phyloP scores from a whole-genome alignment of 352 stramenopile genomes.

The Pythium scleroteichum region DNA sequence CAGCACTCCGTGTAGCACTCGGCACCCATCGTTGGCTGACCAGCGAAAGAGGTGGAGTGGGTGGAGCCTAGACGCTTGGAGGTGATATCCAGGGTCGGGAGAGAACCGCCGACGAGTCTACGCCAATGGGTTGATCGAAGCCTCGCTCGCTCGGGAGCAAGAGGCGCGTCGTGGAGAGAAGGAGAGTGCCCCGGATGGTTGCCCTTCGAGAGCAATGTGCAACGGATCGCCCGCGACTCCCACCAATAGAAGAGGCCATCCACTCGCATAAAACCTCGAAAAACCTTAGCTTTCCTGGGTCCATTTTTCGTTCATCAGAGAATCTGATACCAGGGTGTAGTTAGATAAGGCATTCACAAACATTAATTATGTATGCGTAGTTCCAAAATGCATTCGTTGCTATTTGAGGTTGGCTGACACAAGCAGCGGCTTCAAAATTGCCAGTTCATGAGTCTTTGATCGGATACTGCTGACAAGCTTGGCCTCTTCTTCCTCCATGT shows the following conservation, averaged over 20 bases:
- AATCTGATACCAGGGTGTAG: background rate
- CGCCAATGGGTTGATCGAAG: background rate
- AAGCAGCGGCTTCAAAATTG: conserved; percentile 10
- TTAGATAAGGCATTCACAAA: background rate
- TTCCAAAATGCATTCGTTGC: too few relatives aligned
- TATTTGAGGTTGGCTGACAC: too few relatives aligned
- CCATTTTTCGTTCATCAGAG: too few relatives aligned
- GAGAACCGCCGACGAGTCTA: conserved; percentile 5
- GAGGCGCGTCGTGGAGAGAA: too few relatives aligned
- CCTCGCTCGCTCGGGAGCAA: too few relatives aligned
- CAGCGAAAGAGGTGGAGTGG: background rate
- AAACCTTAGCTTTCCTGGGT: conserved; percentile 15
- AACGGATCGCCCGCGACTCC: conserved; percentile 20
- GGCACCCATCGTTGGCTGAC: conserved; percentile 40
- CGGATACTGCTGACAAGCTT: conserved; percentile 45
- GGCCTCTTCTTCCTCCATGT: conserved; percentile 40
- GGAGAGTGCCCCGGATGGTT: background rate
- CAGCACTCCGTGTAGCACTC: conserved; percentile 68
- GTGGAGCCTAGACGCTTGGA: conserved; percentile 6
- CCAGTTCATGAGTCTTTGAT: conserved; percentile 28
- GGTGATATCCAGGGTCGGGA: conserved; percentile 1
- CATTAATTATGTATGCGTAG: too few relatives aligned
- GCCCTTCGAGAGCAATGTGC: conserved; percentile 7
- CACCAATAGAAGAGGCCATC: conserved; percentile 21
- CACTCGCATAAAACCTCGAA: conserved; percentile 15